These are phyloP conservation scores for Fusarium cicatricum DNA, from an alignment of 2,329 filamentous ascomycete species.

Conservation along the genomic window DNA sequence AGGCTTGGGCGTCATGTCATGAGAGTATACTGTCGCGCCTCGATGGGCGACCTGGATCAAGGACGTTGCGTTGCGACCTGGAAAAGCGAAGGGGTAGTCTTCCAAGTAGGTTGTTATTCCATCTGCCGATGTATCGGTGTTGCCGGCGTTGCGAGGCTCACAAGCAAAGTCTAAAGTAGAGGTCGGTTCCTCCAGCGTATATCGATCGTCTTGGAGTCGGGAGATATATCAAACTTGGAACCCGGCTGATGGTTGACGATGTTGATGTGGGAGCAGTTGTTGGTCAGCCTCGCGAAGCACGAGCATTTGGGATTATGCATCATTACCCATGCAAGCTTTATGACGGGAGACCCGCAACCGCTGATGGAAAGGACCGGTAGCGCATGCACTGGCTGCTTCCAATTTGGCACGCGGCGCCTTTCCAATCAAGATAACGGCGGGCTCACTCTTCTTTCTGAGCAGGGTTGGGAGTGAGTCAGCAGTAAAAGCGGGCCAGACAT, in stretches of 20 bases:
- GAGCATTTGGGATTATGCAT: conserved; percentile 20
- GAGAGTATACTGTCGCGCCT: conserved; percentile 24
- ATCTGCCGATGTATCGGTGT: background rate
- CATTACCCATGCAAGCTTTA: conserved; percentile 1
- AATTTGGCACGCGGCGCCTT: conserved; percentile 15
- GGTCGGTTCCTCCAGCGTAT: background rate
- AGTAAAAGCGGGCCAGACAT: conserved; percentile 14
- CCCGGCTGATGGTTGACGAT: background rate
- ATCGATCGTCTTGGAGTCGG: background rate
- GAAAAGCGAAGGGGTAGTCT: conserved; percentile 1
- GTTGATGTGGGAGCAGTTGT: conserved; percentile 8
- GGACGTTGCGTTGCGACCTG: background rate
- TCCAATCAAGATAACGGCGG: background rate
- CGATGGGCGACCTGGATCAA: conserved; percentile 1
- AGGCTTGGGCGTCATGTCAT: conserved; percentile 41
- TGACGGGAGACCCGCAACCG: conserved; percentile 2
- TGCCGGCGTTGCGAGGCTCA: background rate
- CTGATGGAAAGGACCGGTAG: background rate
- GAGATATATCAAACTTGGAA: background rate
- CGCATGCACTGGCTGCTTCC: background rate
- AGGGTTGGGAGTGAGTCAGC: conserved; percentile 12
- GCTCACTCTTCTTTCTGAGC: background rate
- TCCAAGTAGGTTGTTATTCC: background rate
- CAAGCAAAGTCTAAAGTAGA: background rate
- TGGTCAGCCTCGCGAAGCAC: conserved; percentile 31